Percentiles rank a stretch among this genome's conserved stretches.
Conservation (phyloP, 371 early-diverging fungal genomes). For the Syncephalastrum racemosum region DNA sequence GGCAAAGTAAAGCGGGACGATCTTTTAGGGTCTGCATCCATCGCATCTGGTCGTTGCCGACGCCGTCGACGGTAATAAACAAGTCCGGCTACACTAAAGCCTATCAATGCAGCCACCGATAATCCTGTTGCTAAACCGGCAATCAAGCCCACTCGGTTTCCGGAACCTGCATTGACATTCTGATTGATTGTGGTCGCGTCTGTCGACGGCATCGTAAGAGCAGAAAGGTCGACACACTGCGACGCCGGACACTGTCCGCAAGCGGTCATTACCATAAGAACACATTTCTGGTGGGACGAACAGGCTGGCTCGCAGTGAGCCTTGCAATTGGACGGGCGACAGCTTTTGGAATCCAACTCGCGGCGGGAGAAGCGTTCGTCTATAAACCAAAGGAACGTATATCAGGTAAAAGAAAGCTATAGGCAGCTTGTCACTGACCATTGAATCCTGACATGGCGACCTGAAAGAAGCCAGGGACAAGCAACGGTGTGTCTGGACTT, state of each 20-base stretch:
- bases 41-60: slow-evolving; percentile 2
- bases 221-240: slow-evolving; percentile 14
- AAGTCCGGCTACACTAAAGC: slow-evolving; percentile 26
- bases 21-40: not conserved
- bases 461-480: too few species aligned
- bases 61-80: slow-evolving; percentile 27
- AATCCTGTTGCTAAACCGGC: slow-evolving; percentile 38
- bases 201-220: slow-evolving; percentile 9
- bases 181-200: not conserved
- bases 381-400: too few species aligned
- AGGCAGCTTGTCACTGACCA: too few species aligned
- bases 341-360: slow-evolving; percentile 1
- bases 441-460: too few species aligned
- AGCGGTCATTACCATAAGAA: slow-evolving; percentile 12
- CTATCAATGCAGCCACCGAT: slow-evolving; percentile 23
- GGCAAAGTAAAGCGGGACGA: too few species aligned
- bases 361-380: too few species aligned
- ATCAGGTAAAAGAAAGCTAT: too few species aligned
- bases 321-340: slow-evolving; percentile 13
- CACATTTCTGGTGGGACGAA: slow-evolving; percentile 13
- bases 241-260: slow-evolving; percentile 19
- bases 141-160: slow-evolving; percentile 18
- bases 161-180: not conserved
- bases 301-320: slow-evolving; percentile 17
- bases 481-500: too few species aligned